phyloP scores from a whole-genome alignment of 257 asterid genomes.

The Salvia miltiorrhiza region DNA sequence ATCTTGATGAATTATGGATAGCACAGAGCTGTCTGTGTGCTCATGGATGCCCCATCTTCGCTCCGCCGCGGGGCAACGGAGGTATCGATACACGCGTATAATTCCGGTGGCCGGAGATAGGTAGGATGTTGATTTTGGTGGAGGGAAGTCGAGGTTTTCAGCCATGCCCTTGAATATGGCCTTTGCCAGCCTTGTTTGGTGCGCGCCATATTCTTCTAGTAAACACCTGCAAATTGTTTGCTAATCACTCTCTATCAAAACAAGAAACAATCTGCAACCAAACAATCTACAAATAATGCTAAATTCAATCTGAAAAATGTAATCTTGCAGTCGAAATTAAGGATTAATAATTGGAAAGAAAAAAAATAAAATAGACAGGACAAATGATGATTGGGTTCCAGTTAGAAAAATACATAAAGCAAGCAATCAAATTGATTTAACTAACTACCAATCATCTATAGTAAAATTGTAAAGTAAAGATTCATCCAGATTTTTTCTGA shows the following conservation, averaged over 20 bases:
- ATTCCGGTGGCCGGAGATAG: constrained; percentile 53
- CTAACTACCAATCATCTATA: constrained; percentile 29
- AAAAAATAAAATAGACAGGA: neutral
- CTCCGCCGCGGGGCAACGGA: constrained; percentile 43
- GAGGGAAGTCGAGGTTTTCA: constrained; percentile 38
- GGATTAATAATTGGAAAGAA: neutral
- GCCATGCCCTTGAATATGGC: constrained; percentile 47
- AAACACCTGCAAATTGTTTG: constrained; percentile 34
- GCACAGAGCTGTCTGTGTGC: constrained; percentile 87
- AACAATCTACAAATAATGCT: too few species aligned
- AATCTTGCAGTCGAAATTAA: neutral
- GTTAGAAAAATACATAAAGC: neutral
- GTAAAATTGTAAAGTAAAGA: neutral
- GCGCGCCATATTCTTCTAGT: constrained; percentile 63
- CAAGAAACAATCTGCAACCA: neutral
- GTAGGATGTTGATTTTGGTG: constrained; percentile 33
- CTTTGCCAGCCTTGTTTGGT: constrained; percentile 54
- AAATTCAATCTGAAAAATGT: neutral
- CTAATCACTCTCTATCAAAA: neutral
- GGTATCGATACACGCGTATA: constrained; percentile 80
- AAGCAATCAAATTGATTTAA: constrained; percentile 19
- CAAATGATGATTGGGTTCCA: neutral
- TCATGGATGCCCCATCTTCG: constrained; percentile 54
- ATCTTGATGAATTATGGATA: constrained; percentile 76
- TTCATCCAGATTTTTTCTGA: too few species aligned